Conservation (phyloP, 345 rosid species). For the Heritiera fomes region DNA sequence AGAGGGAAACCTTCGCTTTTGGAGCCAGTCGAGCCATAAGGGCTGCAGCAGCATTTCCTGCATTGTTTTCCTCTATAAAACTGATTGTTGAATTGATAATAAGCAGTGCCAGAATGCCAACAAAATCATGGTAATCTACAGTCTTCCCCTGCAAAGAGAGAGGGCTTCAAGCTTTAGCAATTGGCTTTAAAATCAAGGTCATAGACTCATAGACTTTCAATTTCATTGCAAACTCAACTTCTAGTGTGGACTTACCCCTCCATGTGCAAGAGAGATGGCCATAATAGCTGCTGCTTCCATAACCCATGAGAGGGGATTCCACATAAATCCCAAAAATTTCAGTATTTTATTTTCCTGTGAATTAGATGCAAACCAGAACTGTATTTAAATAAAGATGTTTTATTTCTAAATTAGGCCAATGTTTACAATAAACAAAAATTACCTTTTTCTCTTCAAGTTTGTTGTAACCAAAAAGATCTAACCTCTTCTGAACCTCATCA, state of each 20-base stretch:
- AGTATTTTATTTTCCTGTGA: conserved; percentile 57
- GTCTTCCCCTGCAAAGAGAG: conserved; percentile 54
- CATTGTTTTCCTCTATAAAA: conserved; percentile 92
- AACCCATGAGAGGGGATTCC: conserved; percentile 77
- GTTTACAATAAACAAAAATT: not conserved
- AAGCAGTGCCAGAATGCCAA: conserved; percentile 76
- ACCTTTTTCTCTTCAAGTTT: conserved; percentile 73
- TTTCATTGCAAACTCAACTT: not conserved
- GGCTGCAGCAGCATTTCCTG: conserved; percentile 86
- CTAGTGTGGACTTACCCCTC: conserved; percentile 50
- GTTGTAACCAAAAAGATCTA: conserved; percentile 56
- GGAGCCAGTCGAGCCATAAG: conserved; percentile 94
- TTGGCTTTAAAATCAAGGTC: not conserved
- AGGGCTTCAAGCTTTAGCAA: not conserved
- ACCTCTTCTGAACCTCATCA: conserved; percentile 44
- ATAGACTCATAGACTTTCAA: not conserved
- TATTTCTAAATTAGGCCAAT: not conserved
- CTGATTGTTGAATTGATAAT: conserved; percentile 88
- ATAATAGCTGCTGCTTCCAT: conserved; percentile 79
- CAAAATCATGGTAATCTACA: conserved; percentile 92
- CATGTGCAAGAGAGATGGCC: conserved; percentile 67
- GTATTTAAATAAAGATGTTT: not conserved
- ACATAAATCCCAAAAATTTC: conserved; percentile 64
- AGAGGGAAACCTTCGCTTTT: conserved; percentile 63
- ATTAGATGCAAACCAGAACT: conserved; percentile 7